Base-by-base conservation (phyloP, 176 grass and related monocot species). In the Zizania latifolia region DNA sequence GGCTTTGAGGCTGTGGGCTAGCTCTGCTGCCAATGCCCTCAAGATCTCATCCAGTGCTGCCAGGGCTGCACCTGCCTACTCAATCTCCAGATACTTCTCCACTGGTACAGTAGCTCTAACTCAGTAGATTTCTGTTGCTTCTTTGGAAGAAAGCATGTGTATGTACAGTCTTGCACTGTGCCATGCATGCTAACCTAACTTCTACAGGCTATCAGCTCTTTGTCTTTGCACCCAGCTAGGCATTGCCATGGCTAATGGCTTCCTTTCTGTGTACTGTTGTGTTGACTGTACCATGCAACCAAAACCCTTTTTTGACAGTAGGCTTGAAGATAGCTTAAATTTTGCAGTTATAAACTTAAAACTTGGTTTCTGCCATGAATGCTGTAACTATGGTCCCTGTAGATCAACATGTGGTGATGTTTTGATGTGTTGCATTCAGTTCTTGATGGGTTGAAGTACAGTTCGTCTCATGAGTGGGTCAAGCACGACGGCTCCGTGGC, bases 1-100 rank as follows among this genome's bases (percentile, higher is more conserved):
- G 83, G 83, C 78, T 74, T 50, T 89, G 8, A 86, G 72, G 58
- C 28, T 89, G 26, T 93, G 90, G 90, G 79, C 83, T 58, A 83
- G 71, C 28, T 93, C 87, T 17, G 75, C 91, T 62, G 91, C 91
- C 81, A 87, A 85, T 73, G 87, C 87, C 4, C 75, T 93, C 44
- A 93, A 68, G 70, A 75, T 90, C 66, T 90, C 75, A 31, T 70
- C 31, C 69, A 50, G 10, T 32, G 85, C 58, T 40, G 58, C 63
- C 61, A 62, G 69, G 36, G 74, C 55, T 41, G 77, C 28, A 57
- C 78, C 84, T 56, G 81, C 81, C 58, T 84, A 73, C 15, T 80
- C 80, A 61, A 76, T 90, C 76, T 84, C 89, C 27, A 85, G 81
- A 75, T 84, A 86, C 72, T 91, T 91, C 81, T 81, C 81, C 35